Base-by-base conservation (phyloP, 208 protist genomes). In the Trypanosoma boissoni region DNA sequence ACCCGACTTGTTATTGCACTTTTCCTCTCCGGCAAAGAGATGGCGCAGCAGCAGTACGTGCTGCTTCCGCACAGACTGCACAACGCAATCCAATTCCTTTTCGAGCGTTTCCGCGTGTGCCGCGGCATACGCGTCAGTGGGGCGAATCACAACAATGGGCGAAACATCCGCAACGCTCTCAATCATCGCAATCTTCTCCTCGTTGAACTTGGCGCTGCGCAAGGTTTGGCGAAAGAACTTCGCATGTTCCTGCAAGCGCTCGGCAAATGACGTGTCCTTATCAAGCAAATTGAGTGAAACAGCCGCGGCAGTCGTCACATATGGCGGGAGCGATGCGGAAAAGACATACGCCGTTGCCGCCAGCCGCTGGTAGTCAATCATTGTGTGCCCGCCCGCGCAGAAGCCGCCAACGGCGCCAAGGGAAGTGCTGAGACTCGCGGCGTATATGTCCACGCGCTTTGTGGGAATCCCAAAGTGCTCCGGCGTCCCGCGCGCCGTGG, bases 281-380 rank as follows among this genome's bases (percentile, higher is more conserved):
- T 93, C 63, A 2, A 99, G 64, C 7, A 95, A 51, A 0, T 76
- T 58, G 10, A 99, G 62, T 2, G 80, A 85, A 34, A 67, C 69
- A 9, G 79, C 81, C 14, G 91, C 88, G 10, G 89, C 83, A 2
- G 82, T 72, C 2, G 93, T 94, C 5, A 98, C 53, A 67, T 98
- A 98, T 9, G 97, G 91, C 10, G 98, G 97, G 8, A 98, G 68
- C 5, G 97, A 98, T 6, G 97, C 97, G 14, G 95, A 98, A 76
- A 99, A 99, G 39, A 96, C 86, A 79, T 99, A 99, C 28, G 95
- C 98, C 0, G 81, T 65, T 16, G 84, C 86, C 53, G 74, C 64
- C 24, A 99, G 75, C 26, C 95, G 83, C 86, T 99, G 96, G 64
- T 97, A 96, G 32, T 98, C 92, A 16, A 98, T 77, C 39, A 99